Conservation (phyloP, 2,329 filamentous ascomycete species). For the Verruconis gallopava region DNA sequence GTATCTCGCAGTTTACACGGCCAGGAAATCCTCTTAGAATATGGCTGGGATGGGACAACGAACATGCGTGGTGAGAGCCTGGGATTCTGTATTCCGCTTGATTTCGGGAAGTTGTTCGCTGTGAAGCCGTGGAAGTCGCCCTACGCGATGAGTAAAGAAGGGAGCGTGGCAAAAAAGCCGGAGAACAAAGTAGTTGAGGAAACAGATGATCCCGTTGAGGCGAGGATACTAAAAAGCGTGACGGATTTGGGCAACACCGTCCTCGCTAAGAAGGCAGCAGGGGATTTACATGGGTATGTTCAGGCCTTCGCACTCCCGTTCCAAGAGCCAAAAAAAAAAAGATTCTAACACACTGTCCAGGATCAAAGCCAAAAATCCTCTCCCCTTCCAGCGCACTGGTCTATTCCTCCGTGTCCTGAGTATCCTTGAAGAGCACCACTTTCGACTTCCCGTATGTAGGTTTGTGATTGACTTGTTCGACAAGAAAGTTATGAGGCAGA, state of each 20-base stretch:
- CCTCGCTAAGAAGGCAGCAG: slow-evolving; percentile 73
- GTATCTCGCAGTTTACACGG: slow-evolving; percentile 88
- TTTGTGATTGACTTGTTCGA: slow-evolving; percentile 93
- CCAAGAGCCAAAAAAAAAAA: slow-evolving; percentile 18
- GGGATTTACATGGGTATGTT: slow-evolving; percentile 54
- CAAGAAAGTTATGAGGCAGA: slow-evolving; percentile 69
- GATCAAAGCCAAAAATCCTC: slow-evolving; percentile 60
- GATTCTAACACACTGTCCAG: too few species aligned
- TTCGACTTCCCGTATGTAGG: slow-evolving; percentile 71
- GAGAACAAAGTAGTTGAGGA: not conserved
- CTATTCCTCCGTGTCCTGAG: slow-evolving; percentile 79
- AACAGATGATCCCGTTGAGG: slow-evolving; percentile 44
- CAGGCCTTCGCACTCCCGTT: too few species aligned
- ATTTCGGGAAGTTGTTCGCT: slow-evolving; percentile 68
- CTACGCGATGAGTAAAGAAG: not conserved
- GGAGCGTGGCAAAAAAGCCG: not conserved
- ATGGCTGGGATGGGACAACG: slow-evolving; percentile 87
- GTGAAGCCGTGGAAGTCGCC: slow-evolving; percentile 25
- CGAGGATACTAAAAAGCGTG: slow-evolving; percentile 70
- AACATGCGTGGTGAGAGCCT: slow-evolving; percentile 71
- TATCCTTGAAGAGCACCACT: slow-evolving; percentile 79
- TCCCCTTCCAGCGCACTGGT: slow-evolving; percentile 59
- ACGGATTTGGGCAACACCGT: slow-evolving; percentile 89
- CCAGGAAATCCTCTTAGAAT: slow-evolving; percentile 75
- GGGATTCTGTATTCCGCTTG: slow-evolving; percentile 72